Evolutionary conservation across 1,284 basidiomycete genomes (phyloP).

Genomic region (Ustilago sp.): DNA sequence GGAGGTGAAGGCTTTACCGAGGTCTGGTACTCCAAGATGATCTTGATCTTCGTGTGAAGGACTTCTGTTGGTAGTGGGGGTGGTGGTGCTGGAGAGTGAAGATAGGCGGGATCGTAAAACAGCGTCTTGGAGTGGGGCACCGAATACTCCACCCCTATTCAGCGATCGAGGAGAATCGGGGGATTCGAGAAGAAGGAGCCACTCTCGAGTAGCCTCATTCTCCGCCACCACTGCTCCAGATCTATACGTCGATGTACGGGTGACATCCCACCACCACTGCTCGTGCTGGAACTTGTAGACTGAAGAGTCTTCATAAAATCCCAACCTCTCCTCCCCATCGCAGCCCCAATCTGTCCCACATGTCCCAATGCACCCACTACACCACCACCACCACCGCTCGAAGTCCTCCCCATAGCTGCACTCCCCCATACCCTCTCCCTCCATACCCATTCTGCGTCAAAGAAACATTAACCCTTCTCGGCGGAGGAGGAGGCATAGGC

Average conservation of each 20-base stretch:
- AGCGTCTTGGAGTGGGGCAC: slow-evolving; percentile 56
- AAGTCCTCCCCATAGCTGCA: slow-evolving; percentile 18
- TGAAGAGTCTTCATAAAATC: slow-evolving; percentile 55
- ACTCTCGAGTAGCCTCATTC: slow-evolving; percentile 53
- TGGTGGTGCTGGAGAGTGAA: background rate
- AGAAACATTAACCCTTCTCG: slow-evolving; percentile 24
- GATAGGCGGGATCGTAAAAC: slow-evolving; percentile 53
- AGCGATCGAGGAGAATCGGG: background rate
- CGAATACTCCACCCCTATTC: slow-evolving; percentile 44
- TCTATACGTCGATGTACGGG: slow-evolving; percentile 1
- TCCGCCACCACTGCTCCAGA: slow-evolving; percentile 9
- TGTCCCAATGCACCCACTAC: slow-evolving; percentile 47
- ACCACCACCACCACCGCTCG: slow-evolving; percentile 25
- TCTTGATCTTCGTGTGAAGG: slow-evolving; percentile 3
- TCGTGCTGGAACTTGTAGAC: slow-evolving; percentile 13
- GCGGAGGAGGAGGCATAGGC: slow-evolving; percentile 45
- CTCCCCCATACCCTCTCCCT: background rate
- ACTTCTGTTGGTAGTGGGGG: background rate
- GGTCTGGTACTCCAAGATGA: slow-evolving; percentile 44
- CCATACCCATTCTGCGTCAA: background rate
- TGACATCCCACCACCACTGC: background rate
- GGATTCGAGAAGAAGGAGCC: slow-evolving; percentile 34
- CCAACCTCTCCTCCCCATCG: slow-evolving; percentile 58
- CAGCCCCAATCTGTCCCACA: slow-evolving; percentile 54
- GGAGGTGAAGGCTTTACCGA: slow-evolving; percentile 42